Base-by-base conservation (phyloP, 1,139 yeast genomes). In the Geotrichum macrosporum region DNA sequence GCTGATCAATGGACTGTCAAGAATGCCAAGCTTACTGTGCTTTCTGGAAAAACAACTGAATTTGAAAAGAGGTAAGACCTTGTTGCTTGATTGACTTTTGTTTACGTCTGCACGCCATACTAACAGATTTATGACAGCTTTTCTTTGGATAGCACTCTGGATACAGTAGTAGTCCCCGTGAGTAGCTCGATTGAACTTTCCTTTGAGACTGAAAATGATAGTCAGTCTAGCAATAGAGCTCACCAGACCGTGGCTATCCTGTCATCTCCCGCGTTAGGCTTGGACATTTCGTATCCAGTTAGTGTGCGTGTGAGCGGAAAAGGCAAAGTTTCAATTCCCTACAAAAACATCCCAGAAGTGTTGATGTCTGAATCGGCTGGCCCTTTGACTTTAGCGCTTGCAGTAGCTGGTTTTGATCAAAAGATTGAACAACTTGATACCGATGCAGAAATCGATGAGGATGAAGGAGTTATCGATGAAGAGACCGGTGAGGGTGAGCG, bases 11-110 rank as follows among this genome's bases (percentile, higher is more conserved):
- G 64, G 64, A 35, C 55, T 2, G 48, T 58, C 30, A 46, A 48
- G 36, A 54, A 61, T 36, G 64, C 62, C 22, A 51, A 67, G 53
- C 48, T 63, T 53, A 39, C 67, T 53, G 49, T 73, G 65, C 27
- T 72, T 65, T 13, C 29, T 19, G 46, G 53, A 32, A 22, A 38
- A 35, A 13, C 40, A 15, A 30, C 51, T 24, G 35, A 44, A 20
- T 41, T 26, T 26, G 34, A 41, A 24, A 30, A 34, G 33, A 41
- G 44, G 44, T 41, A 26, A 35, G 41, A n/a, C 10, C 20, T 27
- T 33, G 20, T 34, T 13, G 3, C 9, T 18, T 13, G 10, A 13
- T 16, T 21, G 6, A 22, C 30, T 20, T 16, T 22, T 33, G 12
- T 9, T 20, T 3, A n/a, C n/a, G n/a, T n/a, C n/a, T n/a, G n/a